Evolutionary conservation across 2,329 filamentous ascomycete species (phyloP), one percentile per base, ranked within the genome.

Genomic region (Hypoxylon sp.): DNA sequence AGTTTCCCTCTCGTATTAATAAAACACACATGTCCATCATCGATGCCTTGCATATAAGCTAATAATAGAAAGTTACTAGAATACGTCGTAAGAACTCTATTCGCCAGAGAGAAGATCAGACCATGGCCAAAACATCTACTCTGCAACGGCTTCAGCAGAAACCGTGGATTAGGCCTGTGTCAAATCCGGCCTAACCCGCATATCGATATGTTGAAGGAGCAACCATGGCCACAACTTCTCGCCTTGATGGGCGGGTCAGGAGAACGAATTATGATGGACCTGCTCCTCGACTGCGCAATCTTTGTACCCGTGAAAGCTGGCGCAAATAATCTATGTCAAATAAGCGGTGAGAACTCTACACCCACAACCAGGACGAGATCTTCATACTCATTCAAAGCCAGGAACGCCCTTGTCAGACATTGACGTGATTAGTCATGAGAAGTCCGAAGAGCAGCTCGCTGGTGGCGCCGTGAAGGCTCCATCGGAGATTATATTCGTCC

Each of bases 271-370:
- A 93, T 98, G 88, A 85, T 93, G 56, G 86, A 92, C 72, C 81
- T 97, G 64, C 83, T 98, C 4, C 79, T 94, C 1, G 89, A 96
- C 67, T 93, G 91, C 77, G 91, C 92, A 6, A 81, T 98, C 5
- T 99, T 96, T 75, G 74, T 87, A 11, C 81, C 86, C 3, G 79
- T 97, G 10, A 80, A 88, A 42, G 82, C 82, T 24, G 87, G 87
- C 10, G 83, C 81, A 60, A 87, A 87, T 2, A 94, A 93, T 73
- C 91, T 92, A 75, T 88, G 89, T 73, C 95, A 98, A 77, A 78
- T 97, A 31, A 93, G 91, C 77, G 95, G 95, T 89, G 79, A 74
- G 84, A 77, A 47, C 19, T n/a, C n/a, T 56, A 35, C 42, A 13
- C n/a, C 8, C 13, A 42, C 32, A 44, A 1, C 13, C 13, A 42